Conservation (phyloP, 169 alveolate species). For the Plasmodium inui region DNA sequence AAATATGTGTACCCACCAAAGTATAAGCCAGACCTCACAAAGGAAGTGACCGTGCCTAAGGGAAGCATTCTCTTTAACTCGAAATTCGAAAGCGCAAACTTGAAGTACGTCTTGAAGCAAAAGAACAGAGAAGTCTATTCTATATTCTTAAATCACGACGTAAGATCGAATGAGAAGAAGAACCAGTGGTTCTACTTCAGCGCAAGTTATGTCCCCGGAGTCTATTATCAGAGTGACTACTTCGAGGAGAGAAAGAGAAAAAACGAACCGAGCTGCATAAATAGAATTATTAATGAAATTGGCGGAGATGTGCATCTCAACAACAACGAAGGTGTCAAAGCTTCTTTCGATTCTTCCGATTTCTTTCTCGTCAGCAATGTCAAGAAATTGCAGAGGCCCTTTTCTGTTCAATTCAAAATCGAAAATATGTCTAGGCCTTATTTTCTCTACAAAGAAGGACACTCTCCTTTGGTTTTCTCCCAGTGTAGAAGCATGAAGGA, state of each 20-base stretch:
- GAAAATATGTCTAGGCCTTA: conserved; percentile 66
- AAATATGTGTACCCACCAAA: conserved; percentile 30
- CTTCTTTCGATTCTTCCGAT: conserved; percentile 31
- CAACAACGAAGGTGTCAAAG: background rate
- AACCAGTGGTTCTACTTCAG: conserved; percentile 75
- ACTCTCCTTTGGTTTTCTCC: conserved; percentile 68
- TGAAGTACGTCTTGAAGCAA: conserved; percentile 45
- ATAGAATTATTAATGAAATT: conserved; percentile 21
- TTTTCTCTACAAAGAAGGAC: conserved; percentile 59
- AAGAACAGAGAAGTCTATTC: conserved; percentile 40
- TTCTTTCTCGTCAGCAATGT: conserved; percentile 19
- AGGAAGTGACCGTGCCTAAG: background rate
- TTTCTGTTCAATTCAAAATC: conserved; percentile 45
- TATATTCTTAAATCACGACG: conserved; percentile 29
- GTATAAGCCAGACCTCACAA: background rate
- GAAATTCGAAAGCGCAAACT: conserved; percentile 58
- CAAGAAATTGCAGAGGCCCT: conserved; percentile 33
- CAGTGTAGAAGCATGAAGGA: conserved; percentile 37
- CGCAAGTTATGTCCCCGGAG: conserved; percentile 62
- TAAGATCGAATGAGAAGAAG: conserved; percentile 45
- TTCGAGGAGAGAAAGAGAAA: conserved; percentile 5
- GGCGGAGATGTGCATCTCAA: background rate
- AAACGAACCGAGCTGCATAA: conserved; percentile 7
- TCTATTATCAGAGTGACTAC: conserved; percentile 6
- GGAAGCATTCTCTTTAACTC: conserved; percentile 15